Evolutionary conservation across 192 early-diverging fungal genomes (phyloP).

Genomic region (Martensiomyces pterosporus): DNA sequence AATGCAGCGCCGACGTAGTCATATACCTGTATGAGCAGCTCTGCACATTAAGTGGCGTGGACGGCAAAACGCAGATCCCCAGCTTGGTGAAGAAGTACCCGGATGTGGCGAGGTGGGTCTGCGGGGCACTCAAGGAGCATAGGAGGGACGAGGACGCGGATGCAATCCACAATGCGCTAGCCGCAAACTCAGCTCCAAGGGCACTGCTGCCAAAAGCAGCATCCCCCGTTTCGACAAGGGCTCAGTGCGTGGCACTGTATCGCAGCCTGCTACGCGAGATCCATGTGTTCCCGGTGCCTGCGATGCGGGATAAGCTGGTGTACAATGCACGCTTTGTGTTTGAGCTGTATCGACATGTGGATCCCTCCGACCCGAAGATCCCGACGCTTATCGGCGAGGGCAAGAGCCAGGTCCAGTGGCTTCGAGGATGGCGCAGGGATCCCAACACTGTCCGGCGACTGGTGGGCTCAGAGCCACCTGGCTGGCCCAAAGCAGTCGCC

Average conservation of each 20-base stretch:
- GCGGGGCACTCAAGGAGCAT: neutral
- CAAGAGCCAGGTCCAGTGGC: conserved; percentile 20
- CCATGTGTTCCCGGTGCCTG: conserved; percentile 10
- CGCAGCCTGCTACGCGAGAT: conserved; percentile 14
- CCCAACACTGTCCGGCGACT: conserved; percentile 5
- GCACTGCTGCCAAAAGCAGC: neutral
- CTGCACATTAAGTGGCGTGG: neutral
- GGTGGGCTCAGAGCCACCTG: too few relatives aligned
- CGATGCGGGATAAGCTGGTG: conserved; percentile 25
- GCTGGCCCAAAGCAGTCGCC: too few relatives aligned
- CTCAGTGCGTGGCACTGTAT: conserved; percentile 21
- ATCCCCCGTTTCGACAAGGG: neutral
- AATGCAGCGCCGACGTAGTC: neutral
- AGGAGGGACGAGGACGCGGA: neutral
- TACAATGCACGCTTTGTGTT: conserved; percentile 36
- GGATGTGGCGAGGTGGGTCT: neutral
- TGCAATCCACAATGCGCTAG: too few relatives aligned
- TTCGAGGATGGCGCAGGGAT: conserved; percentile 19
- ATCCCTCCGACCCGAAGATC: conserved; percentile 2
- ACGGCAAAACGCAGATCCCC: neutral
- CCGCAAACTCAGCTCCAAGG: too few relatives aligned
- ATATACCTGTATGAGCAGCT: conserved; percentile 4
- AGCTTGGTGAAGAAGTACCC: neutral
- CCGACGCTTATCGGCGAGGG: conserved; percentile 17
- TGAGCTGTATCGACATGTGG: conserved; percentile 41